These are phyloP conservation scores for Aspergillus bombycis DNA, from an alignment of 2,329 filamentous ascomycete genomes.

Conservation along the genomic window DNA sequence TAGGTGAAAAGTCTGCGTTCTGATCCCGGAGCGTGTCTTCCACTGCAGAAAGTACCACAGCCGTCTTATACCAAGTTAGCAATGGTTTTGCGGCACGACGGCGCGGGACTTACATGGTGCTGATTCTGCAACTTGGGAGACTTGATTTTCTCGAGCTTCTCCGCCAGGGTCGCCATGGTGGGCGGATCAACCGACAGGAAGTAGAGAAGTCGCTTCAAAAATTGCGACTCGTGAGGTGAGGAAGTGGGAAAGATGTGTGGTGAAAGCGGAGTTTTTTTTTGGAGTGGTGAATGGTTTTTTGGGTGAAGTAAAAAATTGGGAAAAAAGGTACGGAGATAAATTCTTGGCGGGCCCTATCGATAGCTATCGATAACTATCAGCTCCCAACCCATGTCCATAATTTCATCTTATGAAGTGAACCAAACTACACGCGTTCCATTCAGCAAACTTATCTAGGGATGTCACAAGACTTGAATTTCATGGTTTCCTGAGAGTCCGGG, in stretches of 20 bases:
- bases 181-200: slow-evolving; percentile 30
- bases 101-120: slow-evolving; percentile 68
- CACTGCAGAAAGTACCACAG: slow-evolving; percentile 84
- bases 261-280: slow-evolving; percentile 30
- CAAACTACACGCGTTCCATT: neutral
- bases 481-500: neutral
- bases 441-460: neutral
- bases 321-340: slow-evolving; percentile 35
- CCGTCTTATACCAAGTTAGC: slow-evolving; percentile 38
- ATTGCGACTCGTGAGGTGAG: slow-evolving; percentile 23
- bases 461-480: neutral
- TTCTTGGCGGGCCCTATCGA: slow-evolving; percentile 26
- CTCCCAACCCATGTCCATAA: neutral
- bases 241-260: slow-evolving; percentile 29
- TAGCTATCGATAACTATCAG: slow-evolving; percentile 17
- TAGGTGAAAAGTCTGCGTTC: slow-evolving; percentile 78
- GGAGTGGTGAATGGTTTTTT: slow-evolving; percentile 22
- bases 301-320: slow-evolving; percentile 16
- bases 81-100: neutral
- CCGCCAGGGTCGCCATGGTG: slow-evolving; percentile 68
- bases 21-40: slow-evolving; percentile 91
- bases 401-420: neutral
- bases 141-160: slow-evolving; percentile 96
- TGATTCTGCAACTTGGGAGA: slow-evolving; percentile 95
- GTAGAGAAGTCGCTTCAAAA: slow-evolving; percentile 25